phyloP scores from a whole-genome alignment of 1,284 basidiomycete genomes.

The Irpex sp. region DNA sequence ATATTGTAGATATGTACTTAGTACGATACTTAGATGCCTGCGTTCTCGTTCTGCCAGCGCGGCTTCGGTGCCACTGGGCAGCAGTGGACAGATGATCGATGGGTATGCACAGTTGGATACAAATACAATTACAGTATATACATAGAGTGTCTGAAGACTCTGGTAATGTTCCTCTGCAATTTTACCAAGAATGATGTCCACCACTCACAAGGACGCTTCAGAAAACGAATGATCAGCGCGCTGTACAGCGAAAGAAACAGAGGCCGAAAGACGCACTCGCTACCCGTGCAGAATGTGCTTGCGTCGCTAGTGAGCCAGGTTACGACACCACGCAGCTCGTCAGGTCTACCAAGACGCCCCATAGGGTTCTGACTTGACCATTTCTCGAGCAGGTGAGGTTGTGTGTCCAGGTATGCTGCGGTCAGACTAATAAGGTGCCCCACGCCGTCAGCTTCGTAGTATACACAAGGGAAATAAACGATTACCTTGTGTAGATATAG shows the following conservation, averaged over 20 bases:
- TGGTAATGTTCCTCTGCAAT: too few species aligned
- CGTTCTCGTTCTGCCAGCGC: too few species aligned
- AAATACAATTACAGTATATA: not conserved
- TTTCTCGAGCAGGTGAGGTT: slow-evolving; percentile 67
- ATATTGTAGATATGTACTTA: too few species aligned
- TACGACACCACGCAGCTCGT: slow-evolving; percentile 74
- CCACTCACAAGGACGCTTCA: slow-evolving; percentile 66
- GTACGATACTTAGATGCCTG: too few species aligned
- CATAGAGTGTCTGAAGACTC: not conserved
- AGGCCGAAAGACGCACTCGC: slow-evolving; percentile 52
- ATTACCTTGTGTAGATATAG: slow-evolving; percentile 71
- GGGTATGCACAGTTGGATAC: too few species aligned
- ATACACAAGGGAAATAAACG: not conserved
- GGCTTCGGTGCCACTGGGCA: too few species aligned
- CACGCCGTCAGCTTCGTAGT: not conserved
- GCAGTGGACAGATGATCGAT: too few species aligned
- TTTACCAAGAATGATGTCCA: slow-evolving; percentile 68
- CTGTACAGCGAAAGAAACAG: not conserved
- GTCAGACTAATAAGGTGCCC: slow-evolving; percentile 55
- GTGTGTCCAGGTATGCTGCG: slow-evolving; percentile 66
- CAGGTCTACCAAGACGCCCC: slow-evolving; percentile 72
- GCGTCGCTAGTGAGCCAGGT: slow-evolving; percentile 80
- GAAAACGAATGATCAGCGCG: slow-evolving; percentile 9
- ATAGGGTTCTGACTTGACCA: slow-evolving; percentile 78
- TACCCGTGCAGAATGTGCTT: slow-evolving; percentile 71